Evolutionary conservation across 176 grass and related monocot species (phyloP).

Genomic region (Phoenix dactylifera): DNA sequence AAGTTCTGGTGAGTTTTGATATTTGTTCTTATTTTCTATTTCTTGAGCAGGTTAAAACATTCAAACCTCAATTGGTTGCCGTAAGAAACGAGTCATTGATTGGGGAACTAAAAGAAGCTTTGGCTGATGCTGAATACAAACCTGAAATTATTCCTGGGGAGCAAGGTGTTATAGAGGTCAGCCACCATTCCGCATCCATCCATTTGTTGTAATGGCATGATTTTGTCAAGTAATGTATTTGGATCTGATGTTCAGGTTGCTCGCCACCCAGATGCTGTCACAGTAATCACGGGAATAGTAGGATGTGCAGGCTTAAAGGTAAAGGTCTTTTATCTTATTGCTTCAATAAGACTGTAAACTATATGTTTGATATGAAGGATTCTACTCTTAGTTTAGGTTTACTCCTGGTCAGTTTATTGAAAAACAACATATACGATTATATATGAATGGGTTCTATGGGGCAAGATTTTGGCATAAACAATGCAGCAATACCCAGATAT

Average conservation of each 20-base stretch:
- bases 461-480: too few relatives aligned
- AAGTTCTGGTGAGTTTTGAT: too few relatives aligned
- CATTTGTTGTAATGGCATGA: neutral
- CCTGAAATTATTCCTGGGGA: constrained; percentile 99
- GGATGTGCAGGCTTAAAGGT: constrained; percentile 97
- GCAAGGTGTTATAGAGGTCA: constrained; percentile 80
- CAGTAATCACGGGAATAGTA: constrained; percentile 94
- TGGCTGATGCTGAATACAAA: constrained; percentile 81
- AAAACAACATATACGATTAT: too few relatives aligned
- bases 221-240: neutral
- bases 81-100: constrained; percentile 69
- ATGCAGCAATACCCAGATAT: too few relatives aligned
- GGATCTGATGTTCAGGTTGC: constrained; percentile 47
- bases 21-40: neutral
- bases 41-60: constrained; percentile 64
- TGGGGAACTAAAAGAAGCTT: constrained; percentile 78
- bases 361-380: too few relatives aligned
- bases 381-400: too few relatives aligned
- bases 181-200: constrained; percentile 9
- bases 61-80: constrained; percentile 85
- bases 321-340: constrained; percentile 1
- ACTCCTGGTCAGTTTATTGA: too few relatives aligned
- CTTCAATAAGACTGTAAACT: too few relatives aligned
- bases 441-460: too few relatives aligned
- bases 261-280: constrained; percentile 79